These are phyloP conservation scores for Otatea glauca DNA, from an alignment of 176 grass and related monocot genomes.

Conservation along the genomic window DNA sequence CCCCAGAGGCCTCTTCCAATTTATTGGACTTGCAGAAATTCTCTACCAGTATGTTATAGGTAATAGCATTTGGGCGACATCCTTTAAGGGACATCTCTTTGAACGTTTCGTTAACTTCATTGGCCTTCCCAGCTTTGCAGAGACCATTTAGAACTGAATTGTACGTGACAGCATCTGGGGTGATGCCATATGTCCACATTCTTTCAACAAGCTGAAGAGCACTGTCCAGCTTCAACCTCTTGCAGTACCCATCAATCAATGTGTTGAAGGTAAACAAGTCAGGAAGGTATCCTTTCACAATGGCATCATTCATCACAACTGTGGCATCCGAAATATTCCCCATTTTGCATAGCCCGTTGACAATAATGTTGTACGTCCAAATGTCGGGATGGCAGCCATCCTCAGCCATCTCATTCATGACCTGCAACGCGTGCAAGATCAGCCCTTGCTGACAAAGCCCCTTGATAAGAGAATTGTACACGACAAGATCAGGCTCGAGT, in stretches of 20 bases:
- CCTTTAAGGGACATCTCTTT: constrained; percentile 76
- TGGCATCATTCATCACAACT: constrained; percentile 84
- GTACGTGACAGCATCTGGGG: constrained; percentile 77
- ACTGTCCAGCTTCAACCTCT: constrained; percentile 68
- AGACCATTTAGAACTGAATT: constrained; percentile 93
- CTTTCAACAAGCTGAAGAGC: constrained; percentile 86
- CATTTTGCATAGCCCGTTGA: constrained; percentile 95
- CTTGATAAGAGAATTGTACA: constrained; percentile 92
- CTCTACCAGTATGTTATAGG: constrained; percentile 93
- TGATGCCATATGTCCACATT: constrained; percentile 83
- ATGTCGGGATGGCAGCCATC: constrained; percentile 75
- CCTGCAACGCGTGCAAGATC: constrained; percentile 85
- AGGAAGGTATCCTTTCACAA: constrained; percentile 77
- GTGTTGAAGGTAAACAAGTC: constrained; percentile 94
- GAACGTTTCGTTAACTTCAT: constrained; percentile 79
- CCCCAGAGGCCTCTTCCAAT: constrained; percentile 65
- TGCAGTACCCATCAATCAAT: constrained; percentile 91
- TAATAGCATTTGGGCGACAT: constrained; percentile 70
- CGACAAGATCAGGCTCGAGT: constrained; percentile 56
- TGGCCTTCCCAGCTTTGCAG: constrained; percentile 79
- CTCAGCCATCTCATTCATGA: constrained; percentile 83
- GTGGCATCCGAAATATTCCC: constrained; percentile 85
- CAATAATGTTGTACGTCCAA: constrained; percentile 89
- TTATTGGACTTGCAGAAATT: constrained; percentile 73
- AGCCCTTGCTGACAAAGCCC: constrained; percentile 82